phyloP scores from a whole-genome alignment of 768 basidiomycete species.

The Hericium rajendrae region DNA sequence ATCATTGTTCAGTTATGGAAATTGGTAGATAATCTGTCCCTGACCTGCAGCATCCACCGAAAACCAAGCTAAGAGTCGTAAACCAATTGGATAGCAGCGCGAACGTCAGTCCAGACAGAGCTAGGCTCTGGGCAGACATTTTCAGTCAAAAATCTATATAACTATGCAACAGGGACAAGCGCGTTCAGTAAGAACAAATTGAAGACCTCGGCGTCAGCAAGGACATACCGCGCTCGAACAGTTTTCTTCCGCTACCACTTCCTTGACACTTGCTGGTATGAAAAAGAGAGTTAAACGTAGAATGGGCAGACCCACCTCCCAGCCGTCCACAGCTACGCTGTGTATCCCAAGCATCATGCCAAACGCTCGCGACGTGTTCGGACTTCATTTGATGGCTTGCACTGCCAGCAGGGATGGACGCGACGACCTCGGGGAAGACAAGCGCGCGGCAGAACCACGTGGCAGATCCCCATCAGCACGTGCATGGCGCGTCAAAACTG shows the following conservation, averaged over 20 bases:
- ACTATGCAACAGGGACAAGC: too few relatives aligned
- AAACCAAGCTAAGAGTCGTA: conserved; percentile 61
- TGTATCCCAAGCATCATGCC: background rate
- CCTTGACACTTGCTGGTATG: too few relatives aligned
- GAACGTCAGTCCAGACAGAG: background rate
- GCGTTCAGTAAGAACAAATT: background rate
- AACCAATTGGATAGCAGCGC: conserved; percentile 36
- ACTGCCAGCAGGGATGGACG: background rate
- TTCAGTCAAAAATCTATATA: too few relatives aligned
- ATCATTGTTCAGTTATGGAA: background rate
- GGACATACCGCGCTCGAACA: background rate
- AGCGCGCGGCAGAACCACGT: background rate
- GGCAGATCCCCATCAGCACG: background rate
- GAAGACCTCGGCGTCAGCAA: background rate
- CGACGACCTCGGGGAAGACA: background rate
- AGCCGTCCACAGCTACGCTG: too few relatives aligned
- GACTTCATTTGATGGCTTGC: background rate
- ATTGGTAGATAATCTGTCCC: conserved; percentile 7
- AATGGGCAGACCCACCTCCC: too few relatives aligned
- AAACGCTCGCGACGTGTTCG: background rate
- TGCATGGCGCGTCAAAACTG: background rate
- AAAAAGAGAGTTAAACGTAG: too few relatives aligned
- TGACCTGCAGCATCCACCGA: conserved; percentile 85
- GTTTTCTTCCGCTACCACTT: background rate
- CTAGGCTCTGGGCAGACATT: too few relatives aligned